A percentile compares a stretch with the other conserved stretches of the same genome.
Evolutionary conservation across 202 grass and related monocot genomes (phyloP).

Genomic region (Schoenoplectus tabernaemontani): DNA sequence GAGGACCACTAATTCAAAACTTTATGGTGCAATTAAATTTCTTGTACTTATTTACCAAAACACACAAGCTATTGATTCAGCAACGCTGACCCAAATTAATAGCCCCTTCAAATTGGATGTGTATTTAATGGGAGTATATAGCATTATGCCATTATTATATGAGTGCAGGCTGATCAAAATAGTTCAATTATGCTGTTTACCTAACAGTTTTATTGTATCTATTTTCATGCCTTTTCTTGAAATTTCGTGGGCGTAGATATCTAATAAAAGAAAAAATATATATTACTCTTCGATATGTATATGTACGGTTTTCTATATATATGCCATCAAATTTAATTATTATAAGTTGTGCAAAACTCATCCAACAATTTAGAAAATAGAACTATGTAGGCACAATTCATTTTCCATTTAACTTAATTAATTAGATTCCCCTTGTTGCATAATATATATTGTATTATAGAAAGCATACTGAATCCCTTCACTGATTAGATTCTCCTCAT

Average conservation of each 20-base stretch:
- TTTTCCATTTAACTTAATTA: too few relatives aligned
- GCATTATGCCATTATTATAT: too few relatives aligned
- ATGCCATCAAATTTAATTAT: neutral
- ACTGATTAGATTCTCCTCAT: too few relatives aligned
- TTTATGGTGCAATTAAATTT: neutral
- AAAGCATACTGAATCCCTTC: too few relatives aligned
- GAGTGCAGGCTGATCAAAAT: neutral
- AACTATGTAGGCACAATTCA: neutral
- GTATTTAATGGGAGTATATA: neutral
- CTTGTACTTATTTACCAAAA: constrained; percentile 8
- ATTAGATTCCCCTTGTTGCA: neutral
- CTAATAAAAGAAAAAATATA: too few relatives aligned
- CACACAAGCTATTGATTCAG: neutral
- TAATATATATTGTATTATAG: too few relatives aligned
- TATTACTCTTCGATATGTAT: too few relatives aligned
- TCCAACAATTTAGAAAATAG: neutral
- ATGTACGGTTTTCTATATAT: too few relatives aligned
- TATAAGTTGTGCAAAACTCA: neutral
- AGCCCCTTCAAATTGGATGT: neutral
- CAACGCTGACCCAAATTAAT: neutral
- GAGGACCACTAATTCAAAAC: neutral
- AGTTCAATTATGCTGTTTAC: neutral
- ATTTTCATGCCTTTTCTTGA: neutral
- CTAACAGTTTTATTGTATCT: neutral
- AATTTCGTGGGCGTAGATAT: too few relatives aligned